These are phyloP conservation scores for Albugo candida DNA, from an alignment of 352 stramenopile genomes.

Conservation along the genomic window DNA sequence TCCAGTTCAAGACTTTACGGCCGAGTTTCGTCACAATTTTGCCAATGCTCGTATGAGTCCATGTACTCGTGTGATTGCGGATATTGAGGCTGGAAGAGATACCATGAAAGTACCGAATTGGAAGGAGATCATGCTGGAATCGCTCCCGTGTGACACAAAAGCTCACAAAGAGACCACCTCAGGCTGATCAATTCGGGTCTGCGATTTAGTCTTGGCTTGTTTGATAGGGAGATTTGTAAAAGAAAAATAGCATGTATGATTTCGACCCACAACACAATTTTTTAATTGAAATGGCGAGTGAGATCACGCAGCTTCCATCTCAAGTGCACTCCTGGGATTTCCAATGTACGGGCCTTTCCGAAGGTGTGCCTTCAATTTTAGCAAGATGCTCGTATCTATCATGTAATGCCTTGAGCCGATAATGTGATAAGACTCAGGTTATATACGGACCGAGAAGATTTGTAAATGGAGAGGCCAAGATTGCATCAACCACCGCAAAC, in stretches of 20 bases:
- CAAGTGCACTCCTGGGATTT: constrained; percentile 21
- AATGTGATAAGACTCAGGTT: neutral
- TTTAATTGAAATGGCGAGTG: too few species aligned
- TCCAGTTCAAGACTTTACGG: constrained; percentile 38
- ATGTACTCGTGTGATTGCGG: constrained; percentile 36
- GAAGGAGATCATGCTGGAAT: constrained; percentile 45
- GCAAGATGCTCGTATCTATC: constrained; percentile 23
- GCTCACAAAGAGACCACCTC: too few species aligned
- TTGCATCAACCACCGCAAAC: constrained; percentile 63
- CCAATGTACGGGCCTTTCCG: constrained; percentile 43
- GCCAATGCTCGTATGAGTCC: constrained; percentile 27
- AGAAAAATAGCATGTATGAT: too few species aligned
- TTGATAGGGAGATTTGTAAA: too few species aligned
- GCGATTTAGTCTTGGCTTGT: too few species aligned
- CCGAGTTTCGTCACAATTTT: constrained; percentile 48
- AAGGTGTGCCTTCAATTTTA: constrained; percentile 36
- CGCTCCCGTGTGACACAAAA: constrained; percentile 22
- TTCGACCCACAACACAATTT: too few species aligned
- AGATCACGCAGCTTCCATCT: constrained; percentile 35
- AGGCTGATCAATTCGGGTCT: too few species aligned
- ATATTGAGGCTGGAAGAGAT: constrained; percentile 34
- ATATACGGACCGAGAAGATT: constrained; percentile 25
- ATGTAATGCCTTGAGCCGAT: constrained; percentile 3
- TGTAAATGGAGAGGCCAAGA: constrained; percentile 46
- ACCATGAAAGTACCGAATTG: constrained; percentile 45